Percentiles rank a stretch among this genome's conserved stretches.
Evolutionary conservation across 2,329 filamentous ascomycete species (phyloP).

Genomic region (Neofusicoccum parvum): DNA sequence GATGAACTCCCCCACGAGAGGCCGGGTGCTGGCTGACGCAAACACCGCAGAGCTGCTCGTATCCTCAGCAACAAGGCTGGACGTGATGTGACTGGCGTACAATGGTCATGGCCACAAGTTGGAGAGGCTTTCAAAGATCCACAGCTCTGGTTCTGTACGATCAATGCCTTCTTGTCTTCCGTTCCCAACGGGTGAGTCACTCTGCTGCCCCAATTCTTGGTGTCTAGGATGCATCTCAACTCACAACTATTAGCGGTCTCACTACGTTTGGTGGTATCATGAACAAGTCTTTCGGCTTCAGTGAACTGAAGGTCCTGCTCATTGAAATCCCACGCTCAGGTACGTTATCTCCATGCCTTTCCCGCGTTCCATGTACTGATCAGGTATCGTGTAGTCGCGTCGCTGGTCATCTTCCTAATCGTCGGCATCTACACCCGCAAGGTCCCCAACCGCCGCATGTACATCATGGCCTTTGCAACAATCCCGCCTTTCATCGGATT

Average conservation of each 20-base stretch:
- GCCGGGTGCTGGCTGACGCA: not conserved
- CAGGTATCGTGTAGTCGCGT: constrained; percentile 24
- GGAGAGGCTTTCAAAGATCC: constrained; percentile 19
- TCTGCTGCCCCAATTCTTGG: not conserved
- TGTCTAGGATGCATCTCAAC: too few relatives aligned
- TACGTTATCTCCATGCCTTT: not conserved
- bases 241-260: not conserved
- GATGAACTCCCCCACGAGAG: not conserved
- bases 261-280: constrained; percentile 16
- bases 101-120: constrained; percentile 20
- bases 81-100: constrained; percentile 17
- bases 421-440: constrained; percentile 20
- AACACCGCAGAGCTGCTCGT: constrained; percentile 9
- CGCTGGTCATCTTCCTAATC: constrained; percentile 15
- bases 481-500: constrained; percentile 39
- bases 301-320: constrained; percentile 36
- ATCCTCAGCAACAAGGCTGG: constrained; percentile 18
- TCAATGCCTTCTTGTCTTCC: constrained; percentile 21
- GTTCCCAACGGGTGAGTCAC: constrained; percentile 16
- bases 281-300: constrained; percentile 19
- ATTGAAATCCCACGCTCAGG: constrained; percentile 34
- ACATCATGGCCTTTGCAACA: constrained; percentile 35
- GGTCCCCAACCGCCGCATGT: constrained; percentile 31
- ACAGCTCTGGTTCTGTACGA: constrained; percentile 19
- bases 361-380: not conserved